Conservation (phyloP, 495 filamentous ascomycete genomes). For the Trichoderma asperelloides region DNA sequence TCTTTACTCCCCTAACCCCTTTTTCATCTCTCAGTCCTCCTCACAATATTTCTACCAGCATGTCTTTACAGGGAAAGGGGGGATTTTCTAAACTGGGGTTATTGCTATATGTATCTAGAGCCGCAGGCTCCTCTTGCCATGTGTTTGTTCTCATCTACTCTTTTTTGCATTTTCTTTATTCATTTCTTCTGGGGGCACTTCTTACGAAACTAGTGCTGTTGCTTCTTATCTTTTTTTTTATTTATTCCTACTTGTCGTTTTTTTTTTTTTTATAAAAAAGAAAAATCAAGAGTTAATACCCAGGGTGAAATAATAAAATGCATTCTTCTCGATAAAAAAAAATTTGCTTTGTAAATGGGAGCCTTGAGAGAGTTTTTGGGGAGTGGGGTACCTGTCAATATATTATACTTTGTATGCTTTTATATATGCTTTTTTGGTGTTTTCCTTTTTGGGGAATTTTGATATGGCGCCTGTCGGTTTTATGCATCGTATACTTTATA, state of each 20-base stretch:
- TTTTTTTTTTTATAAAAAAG: conserved; percentile 7
- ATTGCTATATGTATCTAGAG: not conserved
- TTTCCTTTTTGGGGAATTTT: too few relatives aligned
- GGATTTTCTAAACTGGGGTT: not conserved
- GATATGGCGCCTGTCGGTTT: too few relatives aligned
- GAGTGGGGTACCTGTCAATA: too few relatives aligned
- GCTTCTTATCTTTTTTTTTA: not conserved
- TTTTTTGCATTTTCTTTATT: conserved; percentile 5
- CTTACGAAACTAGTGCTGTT: not conserved
- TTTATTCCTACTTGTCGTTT: not conserved
- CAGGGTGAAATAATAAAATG: conserved; percentile 3
- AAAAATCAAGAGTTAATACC: conserved; percentile 8
- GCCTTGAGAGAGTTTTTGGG: too few relatives aligned
- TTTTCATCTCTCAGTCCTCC: not conserved
- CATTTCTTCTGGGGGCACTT: not conserved
- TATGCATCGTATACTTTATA: too few relatives aligned
- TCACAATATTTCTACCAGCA: not conserved
- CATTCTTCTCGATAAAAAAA: not conserved
- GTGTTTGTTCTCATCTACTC: conserved; percentile 6
- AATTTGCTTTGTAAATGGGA: too few relatives aligned
- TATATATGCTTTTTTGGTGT: too few relatives aligned
- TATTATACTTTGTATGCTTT: too few relatives aligned
- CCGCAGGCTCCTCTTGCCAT: not conserved
- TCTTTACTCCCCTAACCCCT: not conserved
- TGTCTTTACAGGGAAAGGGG: not conserved